Evolutionary conservation across 2,329 filamentous ascomycete genomes (phyloP).

Genomic region (Fusarium hostae): DNA sequence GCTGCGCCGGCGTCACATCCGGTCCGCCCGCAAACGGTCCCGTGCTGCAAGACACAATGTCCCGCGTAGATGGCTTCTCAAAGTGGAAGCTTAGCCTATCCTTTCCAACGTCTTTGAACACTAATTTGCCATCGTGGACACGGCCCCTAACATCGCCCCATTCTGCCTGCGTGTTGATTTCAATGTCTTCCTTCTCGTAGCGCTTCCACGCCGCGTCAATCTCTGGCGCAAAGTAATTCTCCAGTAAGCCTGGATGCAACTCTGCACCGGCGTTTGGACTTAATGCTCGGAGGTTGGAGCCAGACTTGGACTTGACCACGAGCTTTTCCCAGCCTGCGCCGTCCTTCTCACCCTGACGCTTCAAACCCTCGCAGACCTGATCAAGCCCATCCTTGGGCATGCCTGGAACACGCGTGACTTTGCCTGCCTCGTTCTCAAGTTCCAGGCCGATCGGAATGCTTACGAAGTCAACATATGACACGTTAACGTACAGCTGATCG

Average conservation of each 20-base stretch:
- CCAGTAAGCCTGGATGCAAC: constrained; percentile 57
- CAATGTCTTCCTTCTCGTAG: constrained; percentile 58
- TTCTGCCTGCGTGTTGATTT: constrained; percentile 64
- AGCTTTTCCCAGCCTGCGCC: constrained; percentile 64
- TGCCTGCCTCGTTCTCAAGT: constrained; percentile 60
- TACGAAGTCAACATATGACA: constrained; percentile 82
- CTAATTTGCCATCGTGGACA: constrained; percentile 53
- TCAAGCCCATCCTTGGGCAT: constrained; percentile 59
- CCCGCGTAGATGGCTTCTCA: constrained; percentile 57
- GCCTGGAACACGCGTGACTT: constrained; percentile 59
- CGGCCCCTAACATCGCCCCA: constrained; percentile 62
- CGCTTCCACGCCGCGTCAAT: constrained; percentile 64
- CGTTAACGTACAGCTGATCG: constrained; percentile 72
- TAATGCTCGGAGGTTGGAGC: constrained; percentile 60
- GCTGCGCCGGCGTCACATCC: constrained; percentile 58
- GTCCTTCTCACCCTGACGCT: constrained; percentile 58
- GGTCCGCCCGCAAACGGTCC: constrained; percentile 62
- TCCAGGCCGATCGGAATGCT: constrained; percentile 69
- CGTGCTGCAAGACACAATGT: constrained; percentile 65
- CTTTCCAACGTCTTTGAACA: constrained; percentile 56
- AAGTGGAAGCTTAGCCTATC: constrained; percentile 47
- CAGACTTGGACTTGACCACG: constrained; percentile 55
- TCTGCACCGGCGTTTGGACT: constrained; percentile 63
- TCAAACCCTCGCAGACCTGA: constrained; percentile 57
- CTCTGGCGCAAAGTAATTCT: constrained; percentile 62